phyloP scores from a whole-genome alignment of 805 yeast genomes.

The Isabelozyma pseudorhagii region DNA sequence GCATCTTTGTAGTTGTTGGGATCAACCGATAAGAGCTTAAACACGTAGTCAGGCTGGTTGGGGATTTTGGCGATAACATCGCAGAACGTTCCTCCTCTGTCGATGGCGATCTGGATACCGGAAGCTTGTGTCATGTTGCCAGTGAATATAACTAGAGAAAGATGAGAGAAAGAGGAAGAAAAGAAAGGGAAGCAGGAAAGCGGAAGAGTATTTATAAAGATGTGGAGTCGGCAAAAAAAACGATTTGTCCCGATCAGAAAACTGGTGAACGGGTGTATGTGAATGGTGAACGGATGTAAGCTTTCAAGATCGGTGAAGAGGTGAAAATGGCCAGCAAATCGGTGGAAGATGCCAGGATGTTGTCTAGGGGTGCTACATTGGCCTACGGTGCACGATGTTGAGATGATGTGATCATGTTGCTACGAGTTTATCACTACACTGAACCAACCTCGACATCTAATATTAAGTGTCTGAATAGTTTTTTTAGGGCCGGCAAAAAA shows the following conservation, averaged over 20 bases:
- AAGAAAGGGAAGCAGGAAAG: not conserved
- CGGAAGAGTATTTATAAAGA: not conserved
- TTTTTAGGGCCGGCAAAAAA: not conserved
- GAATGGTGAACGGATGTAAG: too few species aligned
- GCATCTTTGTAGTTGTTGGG: conserved; percentile 88
- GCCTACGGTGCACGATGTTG: too few species aligned
- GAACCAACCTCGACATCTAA: too few species aligned
- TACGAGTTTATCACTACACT: too few species aligned
- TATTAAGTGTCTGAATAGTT: too few species aligned
- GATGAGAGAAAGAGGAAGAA: not conserved
- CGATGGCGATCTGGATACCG: conserved; percentile 32
- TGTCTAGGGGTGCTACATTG: too few species aligned
- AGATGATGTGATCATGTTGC: too few species aligned
- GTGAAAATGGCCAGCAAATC: too few species aligned
- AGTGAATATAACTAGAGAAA: not conserved
- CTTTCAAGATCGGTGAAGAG: too few species aligned
- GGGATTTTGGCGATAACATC: conserved; percentile 57
- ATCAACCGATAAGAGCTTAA: conserved; percentile 84
- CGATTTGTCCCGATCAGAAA: not conserved
- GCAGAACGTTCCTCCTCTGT: conserved; percentile 86
- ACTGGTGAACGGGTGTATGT: too few species aligned
- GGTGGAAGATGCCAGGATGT: too few species aligned
- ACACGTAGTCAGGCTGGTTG: conserved; percentile 56
- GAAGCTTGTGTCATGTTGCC: conserved; percentile 1
- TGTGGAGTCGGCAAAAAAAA: not conserved